Percentiles rank a stretch among this genome's conserved stretches.
Conservation (phyloP, 345 rosid species). For the Garcia nutans region DNA sequence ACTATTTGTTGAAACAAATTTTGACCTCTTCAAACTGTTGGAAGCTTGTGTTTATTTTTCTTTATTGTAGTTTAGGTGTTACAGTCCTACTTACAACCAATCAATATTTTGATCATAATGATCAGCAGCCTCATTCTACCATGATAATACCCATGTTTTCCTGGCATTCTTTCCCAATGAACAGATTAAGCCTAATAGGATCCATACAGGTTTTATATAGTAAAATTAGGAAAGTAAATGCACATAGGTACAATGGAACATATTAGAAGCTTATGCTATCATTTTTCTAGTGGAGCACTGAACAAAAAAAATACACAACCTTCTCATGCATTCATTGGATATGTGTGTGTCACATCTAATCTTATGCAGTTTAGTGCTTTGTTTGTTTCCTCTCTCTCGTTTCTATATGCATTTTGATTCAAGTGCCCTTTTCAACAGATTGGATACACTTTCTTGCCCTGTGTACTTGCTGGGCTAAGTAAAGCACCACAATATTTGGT, state of each 20-base stretch:
- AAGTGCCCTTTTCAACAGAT: conserved; percentile 29
- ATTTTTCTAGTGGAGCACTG: not conserved
- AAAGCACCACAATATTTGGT: conserved; percentile 51
- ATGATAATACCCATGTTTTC: not conserved
- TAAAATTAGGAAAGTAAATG: not conserved
- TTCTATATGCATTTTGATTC: not conserved
- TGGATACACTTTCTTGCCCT: conserved; percentile 60
- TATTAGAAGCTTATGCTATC: not conserved
- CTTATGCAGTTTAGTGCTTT: conserved; percentile 3
- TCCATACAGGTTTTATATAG: not conserved
- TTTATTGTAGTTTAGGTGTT: not conserved
- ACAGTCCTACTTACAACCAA: not conserved
- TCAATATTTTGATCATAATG: not conserved
- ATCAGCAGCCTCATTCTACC: not conserved
- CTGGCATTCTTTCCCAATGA: not conserved
- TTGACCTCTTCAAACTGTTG: not conserved
- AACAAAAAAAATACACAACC: not conserved
- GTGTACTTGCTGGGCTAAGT: conserved; percentile 63
- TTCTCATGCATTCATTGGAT: not conserved
- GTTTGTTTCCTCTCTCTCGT: not conserved
- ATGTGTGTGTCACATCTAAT: not conserved
- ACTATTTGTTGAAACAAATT: not conserved
- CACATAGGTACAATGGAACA: not conserved
- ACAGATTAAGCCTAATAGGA: not conserved
- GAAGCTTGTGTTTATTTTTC: not conserved